Evolutionary conservation across 2,329 filamentous ascomycete genomes (phyloP), one percentile per base, ranked within the genome.

Genomic region (Drechslerella coelobrocha): DNA sequence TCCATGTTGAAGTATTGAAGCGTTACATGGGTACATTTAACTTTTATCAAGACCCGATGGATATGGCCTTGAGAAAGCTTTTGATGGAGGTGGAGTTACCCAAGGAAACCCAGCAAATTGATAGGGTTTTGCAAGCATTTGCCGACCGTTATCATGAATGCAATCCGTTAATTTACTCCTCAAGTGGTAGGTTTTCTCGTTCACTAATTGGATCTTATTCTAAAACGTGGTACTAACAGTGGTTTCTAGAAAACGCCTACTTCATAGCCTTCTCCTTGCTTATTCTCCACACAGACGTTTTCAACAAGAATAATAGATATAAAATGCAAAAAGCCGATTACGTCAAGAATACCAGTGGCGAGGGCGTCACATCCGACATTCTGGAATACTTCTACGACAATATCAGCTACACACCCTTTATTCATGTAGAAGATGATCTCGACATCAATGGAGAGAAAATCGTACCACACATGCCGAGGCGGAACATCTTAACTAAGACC

Each of bases 281-380:
- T 68, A 97, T 99, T 75, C 83, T 99, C 31, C 94, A 99, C 76
- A 97, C 94, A 0, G 94, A 99, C 77, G 91, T 96, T n/a, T 97
- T 97, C 85, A 99, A 99, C 83, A 96, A 96, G 80, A 99, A 97
- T 82, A 97, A 97, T 81, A 97, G 97, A 81, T 86, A 94, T 79
- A 99, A 99, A 80, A 99, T 99, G 94, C 92, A 96, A 77, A 95
- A 96, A 77, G 81, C 85, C 0, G 94, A 97, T 77, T 99, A 99
- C 79, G 84, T 97, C 75, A 97, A 95, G 79, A 97, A 97, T 78
- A 95, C 92, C 0, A 88, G 87, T 21, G 92, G 90, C 2, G 92
- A 97, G 78, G 91, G 91, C 12, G 90, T 97, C n/a, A 90, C 90
- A 56, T 90, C 95, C 74, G 93, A 97, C 74, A 90, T 97, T 43